Evolutionary conservation across 2,329 filamentous ascomycete genomes (phyloP).

Genomic region (Coniochaeta prunicola): DNA sequence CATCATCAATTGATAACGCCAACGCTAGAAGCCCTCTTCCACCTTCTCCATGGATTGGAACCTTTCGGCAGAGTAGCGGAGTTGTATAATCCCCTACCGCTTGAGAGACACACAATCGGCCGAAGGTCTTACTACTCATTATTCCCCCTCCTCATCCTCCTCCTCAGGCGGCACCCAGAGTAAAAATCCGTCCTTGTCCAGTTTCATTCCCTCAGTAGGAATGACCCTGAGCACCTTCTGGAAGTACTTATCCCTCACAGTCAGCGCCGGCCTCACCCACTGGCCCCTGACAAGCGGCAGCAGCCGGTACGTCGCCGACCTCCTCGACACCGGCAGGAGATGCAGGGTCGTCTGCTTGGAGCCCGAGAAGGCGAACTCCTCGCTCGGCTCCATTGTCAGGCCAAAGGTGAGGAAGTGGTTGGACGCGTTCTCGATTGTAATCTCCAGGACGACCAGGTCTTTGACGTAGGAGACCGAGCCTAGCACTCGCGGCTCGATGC

Average conservation of each 20-base stretch:
- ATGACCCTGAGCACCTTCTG: constrained; percentile 82
- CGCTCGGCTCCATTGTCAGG: constrained; percentile 83
- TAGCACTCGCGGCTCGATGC: constrained; percentile 80
- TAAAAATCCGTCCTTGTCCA: constrained; percentile 64
- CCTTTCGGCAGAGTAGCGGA: not conserved
- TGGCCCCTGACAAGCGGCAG: constrained; percentile 57
- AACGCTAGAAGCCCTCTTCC: not conserved
- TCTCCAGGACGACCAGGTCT: constrained; percentile 37
- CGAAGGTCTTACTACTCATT: not conserved
- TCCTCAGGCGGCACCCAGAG: constrained; percentile 50
- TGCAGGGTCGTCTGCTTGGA: constrained; percentile 75
- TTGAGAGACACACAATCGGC: not conserved
- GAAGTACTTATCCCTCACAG: constrained; percentile 85
- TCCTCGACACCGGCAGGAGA: constrained; percentile 72
- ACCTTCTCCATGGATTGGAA: not conserved
- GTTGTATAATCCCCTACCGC: not conserved
- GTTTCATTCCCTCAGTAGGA: constrained; percentile 62
- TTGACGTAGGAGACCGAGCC: constrained; percentile 43
- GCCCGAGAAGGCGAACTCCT: constrained; percentile 89
- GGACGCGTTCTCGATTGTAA: constrained; percentile 86
- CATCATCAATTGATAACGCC: not conserved
- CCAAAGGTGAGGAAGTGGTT: constrained; percentile 93
- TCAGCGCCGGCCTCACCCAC: constrained; percentile 66
- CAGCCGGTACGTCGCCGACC: constrained; percentile 66
- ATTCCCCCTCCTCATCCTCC: constrained; percentile 15